A percentile compares a stretch with the other conserved stretches of the same genome.
These are phyloP conservation scores for Polymyxa betae DNA, from an alignment of 208 protist species.

Conservation along the genomic window DNA sequence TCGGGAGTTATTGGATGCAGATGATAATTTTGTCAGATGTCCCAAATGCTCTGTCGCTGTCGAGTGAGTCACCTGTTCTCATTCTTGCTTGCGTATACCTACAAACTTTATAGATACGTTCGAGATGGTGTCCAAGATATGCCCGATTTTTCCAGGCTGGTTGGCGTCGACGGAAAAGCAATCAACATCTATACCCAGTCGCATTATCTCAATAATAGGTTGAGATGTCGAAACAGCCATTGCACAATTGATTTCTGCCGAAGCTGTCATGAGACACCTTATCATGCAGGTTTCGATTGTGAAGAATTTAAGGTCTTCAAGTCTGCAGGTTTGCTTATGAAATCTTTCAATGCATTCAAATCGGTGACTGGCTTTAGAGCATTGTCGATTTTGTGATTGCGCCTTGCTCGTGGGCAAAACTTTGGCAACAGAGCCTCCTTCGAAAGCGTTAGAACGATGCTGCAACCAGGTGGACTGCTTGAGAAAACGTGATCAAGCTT, in stretches of 20 bases:
- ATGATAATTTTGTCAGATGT: constrained; percentile 39
- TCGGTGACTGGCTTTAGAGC: background rate
- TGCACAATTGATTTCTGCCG: constrained; percentile 54
- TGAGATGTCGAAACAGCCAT: constrained; percentile 15
- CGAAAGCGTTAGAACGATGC: background rate
- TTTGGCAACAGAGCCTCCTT: background rate
- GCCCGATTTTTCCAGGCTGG: background rate
- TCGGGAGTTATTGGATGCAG: background rate
- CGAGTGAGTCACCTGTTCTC: background rate
- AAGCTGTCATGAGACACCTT: constrained; percentile 18
- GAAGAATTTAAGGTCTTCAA: constrained; percentile 37
- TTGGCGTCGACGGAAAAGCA: background rate
- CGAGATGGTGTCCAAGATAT: constrained; percentile 35
- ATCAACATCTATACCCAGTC: background rate
- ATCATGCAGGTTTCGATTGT: constrained; percentile 42
- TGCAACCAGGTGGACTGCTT: background rate
- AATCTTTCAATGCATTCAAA: background rate
- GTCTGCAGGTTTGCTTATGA: background rate
- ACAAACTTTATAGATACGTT: background rate
- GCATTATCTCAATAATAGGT: constrained; percentile 33
- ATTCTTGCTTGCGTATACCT: background rate
- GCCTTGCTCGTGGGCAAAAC: constrained; percentile 2
- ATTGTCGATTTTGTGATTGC: constrained; percentile 39
- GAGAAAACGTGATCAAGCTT: constrained; percentile 14
- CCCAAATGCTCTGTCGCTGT: constrained; percentile 6